These are phyloP conservation scores for Xylariaceae sp. DNA, from an alignment of 2,329 filamentous ascomycete species.

Conservation along the genomic window DNA sequence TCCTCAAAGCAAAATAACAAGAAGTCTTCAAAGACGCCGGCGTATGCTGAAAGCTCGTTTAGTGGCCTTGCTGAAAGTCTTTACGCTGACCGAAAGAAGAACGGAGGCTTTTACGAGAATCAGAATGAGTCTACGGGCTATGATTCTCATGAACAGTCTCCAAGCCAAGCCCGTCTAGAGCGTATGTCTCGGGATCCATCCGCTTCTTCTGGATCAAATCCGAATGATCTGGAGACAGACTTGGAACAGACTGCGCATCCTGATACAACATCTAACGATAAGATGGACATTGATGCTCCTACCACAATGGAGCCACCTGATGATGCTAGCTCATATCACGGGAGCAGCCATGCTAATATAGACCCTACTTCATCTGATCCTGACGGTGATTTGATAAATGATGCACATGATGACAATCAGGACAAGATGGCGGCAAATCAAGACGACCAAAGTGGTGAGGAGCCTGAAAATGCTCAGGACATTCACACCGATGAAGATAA, in stretches of 20 bases:
- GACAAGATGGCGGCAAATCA: conserved; percentile 8
- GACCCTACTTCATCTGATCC: background rate
- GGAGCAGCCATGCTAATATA: background rate
- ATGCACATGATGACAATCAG: conserved; percentile 1
- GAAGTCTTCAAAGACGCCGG: background rate
- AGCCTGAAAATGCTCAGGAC: conserved; percentile 8
- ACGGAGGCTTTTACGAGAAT: background rate
- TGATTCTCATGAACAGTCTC: background rate
- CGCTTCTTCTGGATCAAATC: background rate
- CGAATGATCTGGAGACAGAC: background rate
- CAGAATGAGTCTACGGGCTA: conserved; percentile 3
- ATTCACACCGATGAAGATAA: conserved; percentile 13
- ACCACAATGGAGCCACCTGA: background rate
- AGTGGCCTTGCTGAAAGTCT: conserved; percentile 30
- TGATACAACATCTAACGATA: background rate
- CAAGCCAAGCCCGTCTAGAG: background rate
- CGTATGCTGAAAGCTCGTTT: conserved; percentile 14
- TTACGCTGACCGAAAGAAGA: conserved; percentile 27
- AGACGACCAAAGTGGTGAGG: conserved; percentile 3
- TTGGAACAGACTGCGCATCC: background rate
- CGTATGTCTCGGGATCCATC: background rate
- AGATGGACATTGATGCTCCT: conserved; percentile 4
- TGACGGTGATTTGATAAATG: conserved; percentile 1
- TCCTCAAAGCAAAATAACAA: background rate
- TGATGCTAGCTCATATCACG: background rate